These are phyloP conservation scores for Gossypium raimondii DNA, from an alignment of 345 rosid genomes.

Conservation along the genomic window DNA sequence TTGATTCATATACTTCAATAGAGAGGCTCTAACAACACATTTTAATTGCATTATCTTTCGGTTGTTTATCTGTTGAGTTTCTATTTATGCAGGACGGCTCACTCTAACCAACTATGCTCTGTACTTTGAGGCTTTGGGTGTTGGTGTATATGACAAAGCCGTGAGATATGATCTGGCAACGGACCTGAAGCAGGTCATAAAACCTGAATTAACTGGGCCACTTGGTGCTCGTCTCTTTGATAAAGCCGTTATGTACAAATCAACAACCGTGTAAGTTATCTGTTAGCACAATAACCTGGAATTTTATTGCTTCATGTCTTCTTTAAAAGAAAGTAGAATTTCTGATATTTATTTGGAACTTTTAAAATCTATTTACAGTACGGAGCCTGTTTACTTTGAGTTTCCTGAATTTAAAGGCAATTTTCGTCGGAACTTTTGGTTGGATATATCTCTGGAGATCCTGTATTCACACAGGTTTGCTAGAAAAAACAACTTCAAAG, in stretches of 20 bases:
- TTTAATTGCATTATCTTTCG: background rate
- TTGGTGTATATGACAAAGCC: slow-evolving; percentile 68
- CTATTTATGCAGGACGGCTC: slow-evolving; percentile 64
- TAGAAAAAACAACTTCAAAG: slow-evolving; percentile 56
- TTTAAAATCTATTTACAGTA: slow-evolving; percentile 33
- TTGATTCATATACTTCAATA: slow-evolving; percentile 11
- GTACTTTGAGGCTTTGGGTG: slow-evolving; percentile 89
- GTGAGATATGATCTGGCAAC: slow-evolving; percentile 71
- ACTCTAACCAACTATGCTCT: slow-evolving; percentile 76
- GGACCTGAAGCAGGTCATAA: slow-evolving; percentile 79
- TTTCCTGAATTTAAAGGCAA: slow-evolving; percentile 92
- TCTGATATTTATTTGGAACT: slow-evolving; percentile 10
- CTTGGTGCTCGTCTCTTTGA: slow-evolving; percentile 95
- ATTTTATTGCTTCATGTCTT: slow-evolving; percentile 16
- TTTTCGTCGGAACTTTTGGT: slow-evolving; percentile 90
- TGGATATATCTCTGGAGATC: slow-evolving; percentile 77
- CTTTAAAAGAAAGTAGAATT: background rate
- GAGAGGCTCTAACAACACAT: slow-evolving; percentile 3
- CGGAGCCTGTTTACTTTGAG: slow-evolving; percentile 81
- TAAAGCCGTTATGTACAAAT: slow-evolving; percentile 94
- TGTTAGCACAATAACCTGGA: slow-evolving; percentile 10
- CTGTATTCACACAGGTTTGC: slow-evolving; percentile 66
- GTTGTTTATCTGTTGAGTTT: slow-evolving; percentile 22
- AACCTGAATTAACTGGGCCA: slow-evolving; percentile 90
- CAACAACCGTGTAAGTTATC: slow-evolving; percentile 59